phyloP scores from a whole-genome alignment of 441 rosid genomes.

The Adansonia gregorii region DNA sequence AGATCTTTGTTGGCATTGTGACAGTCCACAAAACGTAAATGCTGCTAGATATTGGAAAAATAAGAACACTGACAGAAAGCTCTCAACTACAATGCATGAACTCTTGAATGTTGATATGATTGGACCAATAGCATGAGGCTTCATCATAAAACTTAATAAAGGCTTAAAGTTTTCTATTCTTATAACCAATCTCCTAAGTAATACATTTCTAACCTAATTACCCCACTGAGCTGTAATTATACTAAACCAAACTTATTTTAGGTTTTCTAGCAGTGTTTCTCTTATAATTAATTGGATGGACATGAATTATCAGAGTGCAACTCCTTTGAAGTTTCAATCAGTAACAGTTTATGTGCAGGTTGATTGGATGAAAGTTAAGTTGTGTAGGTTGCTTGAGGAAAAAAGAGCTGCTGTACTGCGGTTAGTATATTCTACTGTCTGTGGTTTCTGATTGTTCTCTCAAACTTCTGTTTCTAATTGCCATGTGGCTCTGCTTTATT shows the following conservation, averaged over 20 bases:
- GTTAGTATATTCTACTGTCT: constrained; percentile 40
- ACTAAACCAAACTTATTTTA: constrained; percentile 8
- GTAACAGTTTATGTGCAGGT: constrained; percentile 66
- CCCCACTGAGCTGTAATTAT: constrained; percentile 13
- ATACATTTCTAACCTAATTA: constrained; percentile 11
- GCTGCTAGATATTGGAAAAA: not conserved
- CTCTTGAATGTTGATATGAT: constrained; percentile 14
- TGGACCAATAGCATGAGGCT: not conserved
- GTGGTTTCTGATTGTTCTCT: constrained; percentile 26
- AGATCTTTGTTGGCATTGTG: not conserved
- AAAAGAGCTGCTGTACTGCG: constrained; percentile 66
- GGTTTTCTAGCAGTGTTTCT: constrained; percentile 24
- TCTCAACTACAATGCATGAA: not conserved
- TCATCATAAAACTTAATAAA: not conserved
- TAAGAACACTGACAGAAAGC: not conserved
- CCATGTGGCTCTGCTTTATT: not conserved
- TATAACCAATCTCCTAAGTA: not conserved
- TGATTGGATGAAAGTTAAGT: constrained; percentile 69
- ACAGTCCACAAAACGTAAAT: not conserved
- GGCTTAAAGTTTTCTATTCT: constrained; percentile 16
- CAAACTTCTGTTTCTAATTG: not conserved
- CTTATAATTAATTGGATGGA: constrained; percentile 19
- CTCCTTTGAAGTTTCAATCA: constrained; percentile 56
- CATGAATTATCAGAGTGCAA: constrained; percentile 29
- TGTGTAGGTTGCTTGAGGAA: constrained; percentile 70